Conservation (phyloP, 1,139 yeast species). For the Diutina sp. region DNA sequence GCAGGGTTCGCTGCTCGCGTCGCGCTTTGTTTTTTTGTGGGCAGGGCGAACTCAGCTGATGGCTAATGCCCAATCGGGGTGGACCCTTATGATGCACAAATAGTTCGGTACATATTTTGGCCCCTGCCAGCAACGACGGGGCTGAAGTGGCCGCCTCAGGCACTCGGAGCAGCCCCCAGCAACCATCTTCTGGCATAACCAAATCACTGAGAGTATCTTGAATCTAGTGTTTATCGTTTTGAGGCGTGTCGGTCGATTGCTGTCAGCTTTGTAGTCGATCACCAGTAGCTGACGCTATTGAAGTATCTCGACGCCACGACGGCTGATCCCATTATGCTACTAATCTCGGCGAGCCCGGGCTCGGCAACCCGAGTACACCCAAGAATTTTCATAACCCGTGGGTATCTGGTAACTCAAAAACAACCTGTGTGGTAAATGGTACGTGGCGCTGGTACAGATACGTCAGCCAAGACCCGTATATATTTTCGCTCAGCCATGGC, state of each 20-base stretch:
- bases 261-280: not conserved
- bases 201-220: too few relatives aligned
- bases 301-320: not conserved
- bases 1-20: too few relatives aligned
- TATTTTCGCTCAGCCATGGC: not conserved
- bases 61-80: not conserved
- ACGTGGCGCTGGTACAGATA: not conserved
- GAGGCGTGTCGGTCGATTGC: not conserved
- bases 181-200: too few relatives aligned
- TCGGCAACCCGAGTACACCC: too few relatives aligned
- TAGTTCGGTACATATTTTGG: not conserved
- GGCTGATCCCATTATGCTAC: not conserved
- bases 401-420: not conserved
- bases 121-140: not conserved
- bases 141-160: not conserved
- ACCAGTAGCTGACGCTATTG: not conserved
- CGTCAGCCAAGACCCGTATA: not conserved
- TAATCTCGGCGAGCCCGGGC: not conserved
- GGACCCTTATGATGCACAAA: not conserved
- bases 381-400: not conserved
- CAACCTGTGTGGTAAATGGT: not conserved
- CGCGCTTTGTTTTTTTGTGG: too few relatives aligned
- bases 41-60: too few relatives aligned
- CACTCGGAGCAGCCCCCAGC: too few relatives aligned
- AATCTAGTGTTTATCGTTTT: too few relatives aligned